Percentiles rank a stretch among this genome's conserved stretches.
These are phyloP conservation scores for Exobasidium rhododendri DNA, from an alignment of 1,284 basidiomycete species.

Conservation along the genomic window DNA sequence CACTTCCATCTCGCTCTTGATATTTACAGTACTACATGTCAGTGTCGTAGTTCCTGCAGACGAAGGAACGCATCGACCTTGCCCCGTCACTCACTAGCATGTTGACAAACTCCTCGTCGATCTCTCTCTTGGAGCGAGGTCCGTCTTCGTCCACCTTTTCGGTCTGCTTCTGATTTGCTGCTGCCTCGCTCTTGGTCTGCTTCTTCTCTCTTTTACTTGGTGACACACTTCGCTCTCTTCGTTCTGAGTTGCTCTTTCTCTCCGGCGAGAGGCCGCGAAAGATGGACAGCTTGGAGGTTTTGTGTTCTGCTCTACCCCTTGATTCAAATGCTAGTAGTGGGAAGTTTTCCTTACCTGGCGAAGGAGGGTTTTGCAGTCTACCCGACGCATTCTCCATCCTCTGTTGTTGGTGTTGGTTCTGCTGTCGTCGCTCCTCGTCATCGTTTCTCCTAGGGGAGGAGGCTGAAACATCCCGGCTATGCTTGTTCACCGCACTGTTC, in stretches of 20 bases:
- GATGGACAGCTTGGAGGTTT: constrained; percentile 16
- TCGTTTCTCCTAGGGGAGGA: not conserved
- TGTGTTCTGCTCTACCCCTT: constrained; percentile 9
- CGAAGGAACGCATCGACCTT: no score
- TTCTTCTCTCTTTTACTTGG: constrained; percentile 12
- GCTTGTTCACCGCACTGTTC: not conserved
- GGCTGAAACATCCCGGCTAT: not conserved
- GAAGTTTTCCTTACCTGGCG: constrained; percentile 27
- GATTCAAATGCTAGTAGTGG: constrained; percentile 17
- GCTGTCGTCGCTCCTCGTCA: no score
- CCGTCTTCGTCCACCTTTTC: constrained; percentile 18
- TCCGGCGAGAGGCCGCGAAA: not conserved
- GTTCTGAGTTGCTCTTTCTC: not conserved
- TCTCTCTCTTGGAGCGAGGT: constrained; percentile 19
- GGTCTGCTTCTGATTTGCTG: constrained; percentile 9
- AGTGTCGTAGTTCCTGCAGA: no score
- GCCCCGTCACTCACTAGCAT: constrained; percentile 25
- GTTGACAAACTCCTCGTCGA: constrained; percentile 36
- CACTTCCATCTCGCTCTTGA: constrained; percentile 62
- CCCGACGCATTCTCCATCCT: no score
- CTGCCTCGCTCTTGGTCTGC: not conserved
- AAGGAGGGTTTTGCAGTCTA: no score
- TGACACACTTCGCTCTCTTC: constrained; percentile 4
- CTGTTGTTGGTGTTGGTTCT: no score
- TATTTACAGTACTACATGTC: no score